These are phyloP conservation scores for Colletotrichum liaoningense DNA, from an alignment of 2,329 filamentous ascomycete species.

Conservation along the genomic window DNA sequence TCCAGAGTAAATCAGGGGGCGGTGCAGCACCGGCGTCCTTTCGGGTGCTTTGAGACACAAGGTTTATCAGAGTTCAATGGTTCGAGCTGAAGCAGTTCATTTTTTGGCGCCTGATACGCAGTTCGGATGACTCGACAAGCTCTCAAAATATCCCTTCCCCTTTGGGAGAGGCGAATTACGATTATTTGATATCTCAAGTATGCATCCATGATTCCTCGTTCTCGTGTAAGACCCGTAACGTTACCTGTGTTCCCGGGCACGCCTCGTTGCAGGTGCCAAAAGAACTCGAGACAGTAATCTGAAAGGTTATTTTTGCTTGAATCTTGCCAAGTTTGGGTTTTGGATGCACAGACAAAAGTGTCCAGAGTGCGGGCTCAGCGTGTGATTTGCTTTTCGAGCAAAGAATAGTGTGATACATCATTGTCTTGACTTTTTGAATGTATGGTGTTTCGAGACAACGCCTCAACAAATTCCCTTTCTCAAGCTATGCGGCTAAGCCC, in stretches of 20 bases:
- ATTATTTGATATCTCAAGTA: background rate
- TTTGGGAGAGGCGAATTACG: background rate
- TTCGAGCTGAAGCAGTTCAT: background rate
- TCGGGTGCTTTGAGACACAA: background rate
- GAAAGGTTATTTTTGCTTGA: background rate
- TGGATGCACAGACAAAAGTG: background rate
- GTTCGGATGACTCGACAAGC: background rate
- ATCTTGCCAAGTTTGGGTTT: background rate
- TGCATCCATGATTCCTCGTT: background rate
- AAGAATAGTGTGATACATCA: background rate
- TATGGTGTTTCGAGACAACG: background rate
- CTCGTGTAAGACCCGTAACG: background rate
- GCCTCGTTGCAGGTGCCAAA: background rate
- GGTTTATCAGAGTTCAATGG: background rate
- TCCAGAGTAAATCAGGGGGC: background rate
- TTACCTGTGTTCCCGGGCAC: background rate
- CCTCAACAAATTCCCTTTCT: background rate
- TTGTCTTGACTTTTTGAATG: background rate
- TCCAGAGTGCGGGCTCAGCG: background rate
- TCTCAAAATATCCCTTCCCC: background rate
- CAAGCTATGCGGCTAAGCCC: background rate
- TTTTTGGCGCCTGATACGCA: background rate
- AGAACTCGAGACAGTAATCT: background rate
- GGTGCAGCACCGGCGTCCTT: background rate
- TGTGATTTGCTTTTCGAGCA: background rate